These are phyloP conservation scores for Ceratocystis huliohia DNA, from an alignment of 2,329 filamentous ascomycete species.

Conservation along the genomic window DNA sequence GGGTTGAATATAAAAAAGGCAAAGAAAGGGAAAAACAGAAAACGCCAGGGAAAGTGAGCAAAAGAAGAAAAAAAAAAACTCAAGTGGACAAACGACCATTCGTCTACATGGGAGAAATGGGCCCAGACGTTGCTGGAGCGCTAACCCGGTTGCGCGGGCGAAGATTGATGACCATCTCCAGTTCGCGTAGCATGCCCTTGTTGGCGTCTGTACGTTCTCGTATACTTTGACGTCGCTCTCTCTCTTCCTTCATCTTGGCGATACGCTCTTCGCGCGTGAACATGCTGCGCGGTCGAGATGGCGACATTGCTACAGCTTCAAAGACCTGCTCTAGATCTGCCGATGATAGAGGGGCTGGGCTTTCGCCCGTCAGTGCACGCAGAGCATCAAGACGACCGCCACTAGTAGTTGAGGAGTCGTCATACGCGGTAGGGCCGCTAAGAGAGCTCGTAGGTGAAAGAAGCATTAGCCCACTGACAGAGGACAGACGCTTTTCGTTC, in stretches of 20 bases:
- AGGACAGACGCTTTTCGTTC: constrained; percentile 58
- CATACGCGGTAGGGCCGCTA: constrained; percentile 53
- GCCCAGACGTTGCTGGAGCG: constrained; percentile 20
- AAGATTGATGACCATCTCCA: constrained; percentile 72
- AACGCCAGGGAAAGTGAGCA: neutral
- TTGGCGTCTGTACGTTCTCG: constrained; percentile 69
- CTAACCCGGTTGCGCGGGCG: constrained; percentile 33
- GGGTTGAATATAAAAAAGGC: neutral
- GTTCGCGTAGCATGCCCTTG: constrained; percentile 79
- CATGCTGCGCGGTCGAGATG: constrained; percentile 54
- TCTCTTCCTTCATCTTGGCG: constrained; percentile 74
- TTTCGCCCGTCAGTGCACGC: constrained; percentile 63
- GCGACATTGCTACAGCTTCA: constrained; percentile 68
- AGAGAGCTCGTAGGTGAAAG: constrained; percentile 48
- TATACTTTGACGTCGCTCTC: constrained; percentile 56
- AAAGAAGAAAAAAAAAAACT: neutral
- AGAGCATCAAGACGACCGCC: constrained; percentile 48
- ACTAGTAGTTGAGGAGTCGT: constrained; percentile 29
- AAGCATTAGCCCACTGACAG: constrained; percentile 42
- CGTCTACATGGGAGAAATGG: constrained; percentile 20
- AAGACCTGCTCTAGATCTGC: constrained; percentile 63
- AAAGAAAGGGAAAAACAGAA: neutral
- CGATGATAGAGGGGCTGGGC: constrained; percentile 37
- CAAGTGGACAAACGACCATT: neutral
- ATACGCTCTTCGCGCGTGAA: constrained; percentile 81